A percentile compares a stretch with the other conserved stretches of the same genome.
Evolutionary conservation across 2,329 filamentous ascomycete genomes (phyloP).

Genomic region (Monilinia vaccinii-corymbosi): DNA sequence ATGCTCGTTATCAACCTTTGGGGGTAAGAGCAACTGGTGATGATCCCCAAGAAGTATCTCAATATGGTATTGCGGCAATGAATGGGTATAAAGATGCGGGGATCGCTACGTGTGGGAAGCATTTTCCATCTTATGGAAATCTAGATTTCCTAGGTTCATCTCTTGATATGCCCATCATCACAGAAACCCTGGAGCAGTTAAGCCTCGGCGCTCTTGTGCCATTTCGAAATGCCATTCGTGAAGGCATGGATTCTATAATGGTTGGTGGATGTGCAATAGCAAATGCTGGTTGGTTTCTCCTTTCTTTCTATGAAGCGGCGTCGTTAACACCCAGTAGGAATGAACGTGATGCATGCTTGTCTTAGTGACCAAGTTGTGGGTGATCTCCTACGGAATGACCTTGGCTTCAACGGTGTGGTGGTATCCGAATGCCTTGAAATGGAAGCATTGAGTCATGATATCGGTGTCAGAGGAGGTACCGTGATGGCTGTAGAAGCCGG

Average conservation of each 20-base stretch:
- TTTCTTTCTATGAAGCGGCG: background rate
- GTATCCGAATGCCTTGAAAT: conserved; percentile 95
- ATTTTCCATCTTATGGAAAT: conserved; percentile 94
- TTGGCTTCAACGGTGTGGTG: conserved; percentile 84
- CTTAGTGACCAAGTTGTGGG: conserved; percentile 95
- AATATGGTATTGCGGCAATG: conserved; percentile 83
- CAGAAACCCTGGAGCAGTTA: conserved; percentile 84
- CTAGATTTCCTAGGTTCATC: conserved; percentile 88
- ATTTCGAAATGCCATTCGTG: conserved; percentile 80
- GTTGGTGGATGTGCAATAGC: conserved; percentile 90
- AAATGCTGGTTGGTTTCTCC: conserved; percentile 38
- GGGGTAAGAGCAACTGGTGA: conserved; percentile 86
- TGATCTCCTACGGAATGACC: conserved; percentile 75
- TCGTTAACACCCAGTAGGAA: conserved; percentile 43
- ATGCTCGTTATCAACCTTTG: conserved; percentile 81
- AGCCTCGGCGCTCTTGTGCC: conserved; percentile 87
- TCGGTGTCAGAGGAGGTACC: conserved; percentile 92
- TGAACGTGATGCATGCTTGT: conserved; percentile 94
- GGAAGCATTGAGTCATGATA: conserved; percentile 90
- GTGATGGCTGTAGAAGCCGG: conserved; percentile 97
- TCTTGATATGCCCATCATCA: conserved; percentile 89
- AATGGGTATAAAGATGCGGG: conserved; percentile 90
- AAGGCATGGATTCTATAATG: conserved; percentile 89
- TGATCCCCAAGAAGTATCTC: conserved; percentile 89
- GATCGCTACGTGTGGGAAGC: conserved; percentile 83